A percentile compares a stretch with the other conserved stretches of the same genome.
phyloP scores from a whole-genome alignment of 331 rosid species.

The Erythrophleum ivorense region DNA sequence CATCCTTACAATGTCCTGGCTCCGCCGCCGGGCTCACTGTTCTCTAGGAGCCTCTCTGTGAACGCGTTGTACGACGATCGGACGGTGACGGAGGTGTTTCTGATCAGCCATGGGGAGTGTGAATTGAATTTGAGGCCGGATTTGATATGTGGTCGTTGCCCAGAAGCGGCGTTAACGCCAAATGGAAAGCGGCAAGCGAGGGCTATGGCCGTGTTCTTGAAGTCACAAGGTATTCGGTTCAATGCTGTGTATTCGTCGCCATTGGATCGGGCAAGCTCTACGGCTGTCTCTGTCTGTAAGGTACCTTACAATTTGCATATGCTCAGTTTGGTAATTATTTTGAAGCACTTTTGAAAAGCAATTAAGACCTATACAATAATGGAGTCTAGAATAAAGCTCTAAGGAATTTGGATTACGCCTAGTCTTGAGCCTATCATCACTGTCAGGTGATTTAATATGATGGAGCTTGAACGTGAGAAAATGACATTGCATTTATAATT shows the following conservation, averaged over 20 bases:
- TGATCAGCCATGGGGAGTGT: conserved; percentile 90
- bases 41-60: conserved; percentile 67
- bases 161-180: conserved; percentile 65
- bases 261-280: conserved; percentile 82
- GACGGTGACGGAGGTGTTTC: conserved; percentile 70
- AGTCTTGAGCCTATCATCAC: not conserved
- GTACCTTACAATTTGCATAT: conserved; percentile 40
- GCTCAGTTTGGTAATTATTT: not conserved
- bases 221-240: conserved; percentile 82
- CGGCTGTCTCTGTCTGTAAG: conserved; percentile 83
- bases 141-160: conserved; percentile 78
- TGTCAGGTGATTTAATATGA: not conserved
- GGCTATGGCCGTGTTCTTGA: conserved; percentile 93
- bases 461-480: conserved; percentile 28
- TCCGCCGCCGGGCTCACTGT: conserved; percentile 61
- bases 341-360: not conserved
- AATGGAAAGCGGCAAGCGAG: conserved; percentile 88
- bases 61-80: conserved; percentile 56
- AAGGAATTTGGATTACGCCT: not conserved
- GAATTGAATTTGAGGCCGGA: conserved; percentile 78
- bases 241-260: conserved; percentile 81
- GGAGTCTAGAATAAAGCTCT: not conserved
- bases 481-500: conserved; percentile 1
- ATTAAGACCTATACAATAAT: not conserved
- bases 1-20: conserved; percentile 92